Percentiles rank a stretch among this genome's conserved stretches.
phyloP scores from a whole-genome alignment of 768 basidiomycete species.

The Naganishia vaughanmartiniae region DNA sequence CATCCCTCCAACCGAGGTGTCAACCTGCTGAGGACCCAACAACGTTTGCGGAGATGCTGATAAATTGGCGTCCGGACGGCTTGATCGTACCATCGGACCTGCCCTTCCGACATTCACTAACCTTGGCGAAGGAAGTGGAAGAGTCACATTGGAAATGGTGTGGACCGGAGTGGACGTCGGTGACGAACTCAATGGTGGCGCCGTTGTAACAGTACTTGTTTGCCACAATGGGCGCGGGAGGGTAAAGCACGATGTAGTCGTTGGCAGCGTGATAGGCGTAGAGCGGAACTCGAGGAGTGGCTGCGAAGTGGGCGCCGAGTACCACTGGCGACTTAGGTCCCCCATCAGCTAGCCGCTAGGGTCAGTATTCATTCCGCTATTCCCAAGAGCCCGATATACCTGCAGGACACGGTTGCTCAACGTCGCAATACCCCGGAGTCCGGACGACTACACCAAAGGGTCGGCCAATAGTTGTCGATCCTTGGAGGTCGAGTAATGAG shows the following conservation, averaged over 20 bases:
- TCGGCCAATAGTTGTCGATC: no score
- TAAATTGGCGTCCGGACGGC: constrained; percentile 9
- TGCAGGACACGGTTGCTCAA: no score
- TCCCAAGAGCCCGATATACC: not conserved
- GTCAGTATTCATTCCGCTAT: no score
- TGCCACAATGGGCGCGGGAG: not conserved
- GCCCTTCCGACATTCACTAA: constrained; percentile 6
- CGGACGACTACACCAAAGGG: no score
- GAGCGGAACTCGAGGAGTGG: constrained; percentile 6
- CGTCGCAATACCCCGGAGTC: no score
- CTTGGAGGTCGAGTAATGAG: no score
- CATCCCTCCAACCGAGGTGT: not conserved
- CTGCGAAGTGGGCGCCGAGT: not conserved
- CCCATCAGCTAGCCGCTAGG: no score
- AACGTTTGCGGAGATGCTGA: constrained; percentile 17
- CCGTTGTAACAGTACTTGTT: constrained; percentile 3
- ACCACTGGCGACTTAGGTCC: no score
- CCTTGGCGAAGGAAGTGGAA: constrained; percentile 13
- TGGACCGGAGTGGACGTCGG: not conserved
- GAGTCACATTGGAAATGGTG: constrained; percentile 12
- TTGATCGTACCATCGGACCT: constrained; percentile 11
- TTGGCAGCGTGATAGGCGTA: constrained; percentile 12
- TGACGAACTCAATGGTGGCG: constrained; percentile 11
- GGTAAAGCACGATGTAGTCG: constrained; percentile 13
- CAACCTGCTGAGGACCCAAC: constrained; percentile 4